Evolutionary conservation across 2,329 filamentous ascomycete genomes (phyloP).

Genomic region (Talaromyces pinophilus): DNA sequence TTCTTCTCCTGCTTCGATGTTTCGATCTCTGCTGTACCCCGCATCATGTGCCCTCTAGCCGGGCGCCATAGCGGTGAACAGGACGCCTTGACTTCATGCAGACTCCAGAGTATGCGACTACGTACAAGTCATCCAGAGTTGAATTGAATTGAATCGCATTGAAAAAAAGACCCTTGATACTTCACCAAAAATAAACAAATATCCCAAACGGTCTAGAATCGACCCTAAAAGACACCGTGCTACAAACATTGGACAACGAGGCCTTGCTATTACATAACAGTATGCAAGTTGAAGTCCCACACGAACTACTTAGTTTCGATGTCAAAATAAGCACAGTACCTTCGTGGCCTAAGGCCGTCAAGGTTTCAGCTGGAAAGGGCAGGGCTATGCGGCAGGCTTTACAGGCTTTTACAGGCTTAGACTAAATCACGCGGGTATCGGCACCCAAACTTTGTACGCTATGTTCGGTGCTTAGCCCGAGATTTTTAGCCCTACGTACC

Average conservation of each 20-base stretch:
- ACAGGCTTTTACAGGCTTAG: neutral
- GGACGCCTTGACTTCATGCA: neutral
- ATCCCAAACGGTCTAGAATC: slow-evolving; percentile 15
- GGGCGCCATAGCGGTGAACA: slow-evolving; percentile 9
- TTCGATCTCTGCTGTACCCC: slow-evolving; percentile 21
- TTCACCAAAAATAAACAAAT: slow-evolving; percentile 1
- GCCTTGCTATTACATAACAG: slow-evolving; percentile 17
- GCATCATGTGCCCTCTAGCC: slow-evolving; percentile 16
- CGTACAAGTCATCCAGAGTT: no score
- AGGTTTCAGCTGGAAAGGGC: slow-evolving; percentile 11
- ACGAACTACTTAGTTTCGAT: neutral
- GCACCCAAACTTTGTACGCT: neutral
- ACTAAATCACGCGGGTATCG: slow-evolving; percentile 12
- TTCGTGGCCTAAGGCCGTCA: no score
- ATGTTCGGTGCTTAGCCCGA: neutral
- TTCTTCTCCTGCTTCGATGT: neutral
- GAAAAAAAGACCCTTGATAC: neutral
- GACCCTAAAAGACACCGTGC: slow-evolving; percentile 6
- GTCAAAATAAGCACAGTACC: slow-evolving; percentile 10
- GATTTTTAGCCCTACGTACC: neutral
- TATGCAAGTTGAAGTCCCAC: neutral
- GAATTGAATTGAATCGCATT: neutral
- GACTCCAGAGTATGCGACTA: neutral
- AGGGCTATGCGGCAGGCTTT: slow-evolving; percentile 3
- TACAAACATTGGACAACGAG: slow-evolving; percentile 7